phyloP scores from a whole-genome alignment of 257 asterid species.

The Mitragyna speciosa region DNA sequence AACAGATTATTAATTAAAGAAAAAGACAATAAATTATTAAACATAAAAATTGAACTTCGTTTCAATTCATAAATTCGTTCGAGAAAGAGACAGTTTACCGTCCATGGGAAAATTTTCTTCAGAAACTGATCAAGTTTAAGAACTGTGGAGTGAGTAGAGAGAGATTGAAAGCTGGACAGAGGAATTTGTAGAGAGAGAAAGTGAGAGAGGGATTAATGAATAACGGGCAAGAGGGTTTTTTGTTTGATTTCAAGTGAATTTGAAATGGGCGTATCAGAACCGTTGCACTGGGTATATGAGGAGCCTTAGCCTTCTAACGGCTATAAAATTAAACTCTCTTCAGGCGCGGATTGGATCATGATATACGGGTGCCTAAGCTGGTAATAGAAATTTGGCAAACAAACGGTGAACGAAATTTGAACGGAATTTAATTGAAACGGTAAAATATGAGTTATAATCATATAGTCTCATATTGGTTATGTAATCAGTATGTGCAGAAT shows the following conservation, averaged over 20 bases:
- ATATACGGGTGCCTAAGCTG: no score
- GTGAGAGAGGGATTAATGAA: slow-evolving; percentile 15
- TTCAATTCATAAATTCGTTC: no score
- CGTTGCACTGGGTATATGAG: slow-evolving; percentile 11
- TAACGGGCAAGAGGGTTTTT: slow-evolving; percentile 35
- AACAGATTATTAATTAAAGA: neutral
- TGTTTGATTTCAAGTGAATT: slow-evolving; percentile 20
- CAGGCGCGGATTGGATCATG: neutral
- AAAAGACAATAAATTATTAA: neutral
- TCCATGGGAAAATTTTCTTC: slow-evolving; percentile 40
- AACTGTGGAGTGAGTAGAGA: neutral
- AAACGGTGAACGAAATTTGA: no score
- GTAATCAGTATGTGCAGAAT: no score
- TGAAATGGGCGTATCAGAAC: slow-evolving; percentile 14
- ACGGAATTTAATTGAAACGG: no score
- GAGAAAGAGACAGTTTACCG: slow-evolving; percentile 40
- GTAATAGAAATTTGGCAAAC: no score
- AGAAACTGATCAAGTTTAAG: slow-evolving; percentile 4
- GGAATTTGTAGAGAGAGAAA: slow-evolving; percentile 16
- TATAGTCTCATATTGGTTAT: no score
- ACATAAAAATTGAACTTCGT: neutral
- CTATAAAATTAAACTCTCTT: neutral
- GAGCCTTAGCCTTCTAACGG: slow-evolving; percentile 26
- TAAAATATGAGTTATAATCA: no score
- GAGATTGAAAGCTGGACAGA: slow-evolving; percentile 17